phyloP scores from a whole-genome alignment of 2,329 filamentous ascomycete species.

The Xylariaceae sp. region DNA sequence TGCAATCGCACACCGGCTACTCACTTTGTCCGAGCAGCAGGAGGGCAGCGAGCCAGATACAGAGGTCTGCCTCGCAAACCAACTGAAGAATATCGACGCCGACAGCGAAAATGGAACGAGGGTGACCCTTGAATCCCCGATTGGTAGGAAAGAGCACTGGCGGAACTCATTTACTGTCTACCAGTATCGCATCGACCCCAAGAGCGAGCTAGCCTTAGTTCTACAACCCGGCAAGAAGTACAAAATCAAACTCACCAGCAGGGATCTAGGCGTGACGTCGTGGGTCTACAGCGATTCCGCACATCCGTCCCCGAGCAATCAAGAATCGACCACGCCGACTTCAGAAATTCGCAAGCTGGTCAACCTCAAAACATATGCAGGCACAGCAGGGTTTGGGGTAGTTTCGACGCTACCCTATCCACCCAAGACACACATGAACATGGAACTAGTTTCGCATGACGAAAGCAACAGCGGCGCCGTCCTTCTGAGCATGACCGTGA shows the following conservation, averaged over 20 bases:
- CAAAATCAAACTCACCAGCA: conserved; percentile 5
- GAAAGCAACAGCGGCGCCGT: not conserved
- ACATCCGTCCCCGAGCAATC: conserved; percentile 1
- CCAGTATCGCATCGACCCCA: conserved; percentile 7
- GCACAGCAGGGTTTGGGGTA: conserved; percentile 10
- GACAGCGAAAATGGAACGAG: conserved; percentile 4
- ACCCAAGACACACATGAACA: conserved; percentile 7
- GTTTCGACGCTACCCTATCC: conserved; percentile 5
- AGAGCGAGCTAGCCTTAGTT: conserved; percentile 10
- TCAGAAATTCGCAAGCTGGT: conserved; percentile 11
- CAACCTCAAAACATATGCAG: conserved; percentile 6
- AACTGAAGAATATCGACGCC: not conserved
- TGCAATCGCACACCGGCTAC: conserved; percentile 9
- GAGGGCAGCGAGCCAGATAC: not conserved
- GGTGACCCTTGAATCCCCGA: conserved; percentile 9
- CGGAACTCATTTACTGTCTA: conserved; percentile 5
- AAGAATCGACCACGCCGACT: not conserved
- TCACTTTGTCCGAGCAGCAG: conserved; percentile 9
- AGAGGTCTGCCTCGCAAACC: conserved; percentile 1
- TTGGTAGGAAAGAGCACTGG: conserved; percentile 5
- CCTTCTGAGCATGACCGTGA: not conserved
- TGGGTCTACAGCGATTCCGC: conserved; percentile 6
- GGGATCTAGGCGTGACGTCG: conserved; percentile 12
- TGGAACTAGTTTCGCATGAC: conserved; percentile 2
- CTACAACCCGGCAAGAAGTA: conserved; percentile 10